Conservation (phyloP, 192 early-diverging fungal genomes). For the Paraglomus brasilianum region DNA sequence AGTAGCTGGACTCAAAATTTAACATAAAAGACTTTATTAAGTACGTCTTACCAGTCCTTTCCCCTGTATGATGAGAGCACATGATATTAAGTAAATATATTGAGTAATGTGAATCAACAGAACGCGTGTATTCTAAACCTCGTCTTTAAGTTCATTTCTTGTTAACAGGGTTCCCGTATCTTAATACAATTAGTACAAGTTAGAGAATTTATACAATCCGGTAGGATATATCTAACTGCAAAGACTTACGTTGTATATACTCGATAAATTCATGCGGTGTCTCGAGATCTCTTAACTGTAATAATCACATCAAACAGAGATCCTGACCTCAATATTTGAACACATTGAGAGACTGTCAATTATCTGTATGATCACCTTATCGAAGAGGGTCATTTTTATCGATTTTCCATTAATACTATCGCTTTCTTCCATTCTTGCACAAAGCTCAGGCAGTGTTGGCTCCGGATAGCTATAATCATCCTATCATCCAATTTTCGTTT, state of each 20-base stretch:
- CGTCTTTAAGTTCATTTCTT: not conserved
- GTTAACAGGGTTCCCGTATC: not conserved
- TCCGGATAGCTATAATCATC: conserved; percentile 6
- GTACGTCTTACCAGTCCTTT: not conserved
- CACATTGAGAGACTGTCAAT: not conserved
- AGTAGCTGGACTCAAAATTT: not conserved
- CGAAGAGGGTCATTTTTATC: not conserved
- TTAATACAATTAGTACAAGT: not conserved
- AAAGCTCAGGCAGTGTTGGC: not conserved
- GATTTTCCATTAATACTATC: no score
- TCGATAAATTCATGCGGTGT: not conserved
- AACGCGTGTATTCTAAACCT: not conserved
- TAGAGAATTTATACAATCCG: no score
- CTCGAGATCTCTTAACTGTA: not conserved
- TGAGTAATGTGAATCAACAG: not conserved
- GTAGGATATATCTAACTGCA: no score
- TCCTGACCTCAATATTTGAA: not conserved
- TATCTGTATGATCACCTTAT: not conserved
- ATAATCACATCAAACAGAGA: not conserved
- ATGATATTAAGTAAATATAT: not conserved
- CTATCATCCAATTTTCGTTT: not conserved
- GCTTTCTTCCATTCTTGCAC: not conserved
- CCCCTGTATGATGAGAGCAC: not conserved
- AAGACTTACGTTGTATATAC: not conserved
- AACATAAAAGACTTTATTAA: not conserved